Evolutionary conservation across 208 protist species (phyloP), one percentile per base, ranked within the genome.

Genomic region (Trypanosoma vivax): DNA sequence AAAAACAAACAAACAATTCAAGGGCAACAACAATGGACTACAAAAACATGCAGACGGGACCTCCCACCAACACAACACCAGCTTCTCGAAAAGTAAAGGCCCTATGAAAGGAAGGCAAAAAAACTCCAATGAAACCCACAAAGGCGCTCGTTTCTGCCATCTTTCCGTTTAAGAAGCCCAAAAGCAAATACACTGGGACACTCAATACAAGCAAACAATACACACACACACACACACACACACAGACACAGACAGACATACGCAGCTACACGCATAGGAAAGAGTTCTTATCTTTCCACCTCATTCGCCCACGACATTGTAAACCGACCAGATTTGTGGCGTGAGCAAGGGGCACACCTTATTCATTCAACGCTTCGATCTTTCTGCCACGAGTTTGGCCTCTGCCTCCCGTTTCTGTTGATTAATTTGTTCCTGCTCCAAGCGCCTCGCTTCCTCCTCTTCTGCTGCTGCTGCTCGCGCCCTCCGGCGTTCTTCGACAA

Each of bases 401-500:
- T 49, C 69, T 57, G 70, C 61, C 39, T 74, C 69, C 10, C 76
- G 56, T 3, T 65, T 30, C 16, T 60, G 43, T 0, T 29, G 39
- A 21, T 45, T 56, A 58, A 69, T 60, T 35, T 60, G 54, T 13
- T 75, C 57, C 6, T 63, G 37, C 41, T 57, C 25, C 23, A 27
- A 16, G 13, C 73, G 58, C 31, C 79, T 59, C 23, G 60, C 63
- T 14, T 71, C 76, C 18, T 59, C 62, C 42, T 18, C 11, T 39
- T 52, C 45, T 30, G 41, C 43, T 11, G 27, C 60, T 19, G 30
- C 51, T n/a, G 48, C 59, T 54, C 60, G 3, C 52, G 56, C 43
- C 49, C 16, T 56, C 35, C 46, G 34, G 39, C 58, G 70, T 50
- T 88, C 70, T 55, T 81, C 58, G 41, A 90, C 76, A 13, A 82